Evolutionary conservation across 1,284 basidiomycete species (phyloP), one percentile per base, ranked within the genome.

Genomic region (Malassezia psittaci): DNA sequence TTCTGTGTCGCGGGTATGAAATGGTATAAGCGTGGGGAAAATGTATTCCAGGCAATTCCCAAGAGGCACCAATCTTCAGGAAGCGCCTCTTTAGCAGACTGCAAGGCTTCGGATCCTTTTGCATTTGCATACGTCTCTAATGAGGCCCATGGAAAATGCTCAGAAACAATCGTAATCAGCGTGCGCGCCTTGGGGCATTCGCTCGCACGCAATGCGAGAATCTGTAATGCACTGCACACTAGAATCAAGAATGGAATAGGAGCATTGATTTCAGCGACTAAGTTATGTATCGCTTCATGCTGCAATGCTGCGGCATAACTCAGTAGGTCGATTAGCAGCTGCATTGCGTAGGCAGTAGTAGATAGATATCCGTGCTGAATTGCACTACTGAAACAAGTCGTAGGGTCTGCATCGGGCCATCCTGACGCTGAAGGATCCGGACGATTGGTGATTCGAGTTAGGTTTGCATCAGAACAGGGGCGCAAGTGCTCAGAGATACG

Each of bases 1-100:
- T 29, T 29, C 4, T 29, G 24, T 29, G 24, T 29, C 24, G 24
- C 24, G 3, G 24, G 24, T 29, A 29, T 29, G 7, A 29, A 29
- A 29, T 29, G 24, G 24, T 29, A 29, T 29, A 29, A 29, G 24
- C 24, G 24, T 13, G 48, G n/a, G 21, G n/a, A 15, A 33, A 12
- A 33, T 1, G 52, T 33, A 32, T 49, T 85, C 93, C 93, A 98
- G 61, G 89, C 87, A 83, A 91, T 87, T 3, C 94, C 94, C 33
- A 91, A 82, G 59, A 96, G 76, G 65, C 87, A 88, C 89, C 90
- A 96, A 74, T 98, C 94, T 75, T 98, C 94, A 0, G 87, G 83
- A 2, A 98, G 78, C 12, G 81, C 78, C 52, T 81, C 83, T 8
- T 81, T 66, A 13, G 76, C 72, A 8, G 80, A 70, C 47, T 77